A percentile compares a stretch with the other conserved stretches of the same genome.
phyloP scores from a whole-genome alignment of 2,329 filamentous ascomycete species.

The Alternaria solani region DNA sequence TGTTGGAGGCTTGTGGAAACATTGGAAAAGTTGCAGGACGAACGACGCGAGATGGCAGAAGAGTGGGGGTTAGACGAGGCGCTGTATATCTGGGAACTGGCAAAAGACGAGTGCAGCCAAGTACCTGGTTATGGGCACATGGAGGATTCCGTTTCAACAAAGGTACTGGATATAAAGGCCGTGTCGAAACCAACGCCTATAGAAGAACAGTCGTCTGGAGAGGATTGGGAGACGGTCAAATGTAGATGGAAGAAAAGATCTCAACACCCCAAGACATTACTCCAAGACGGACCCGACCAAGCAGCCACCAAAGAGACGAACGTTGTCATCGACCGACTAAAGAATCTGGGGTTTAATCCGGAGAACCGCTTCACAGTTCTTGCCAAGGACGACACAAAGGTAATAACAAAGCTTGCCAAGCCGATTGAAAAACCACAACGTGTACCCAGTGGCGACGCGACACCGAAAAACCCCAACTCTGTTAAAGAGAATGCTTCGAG shows the following conservation, averaged over 20 bases:
- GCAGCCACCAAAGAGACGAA: neutral
- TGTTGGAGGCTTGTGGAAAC: conserved; percentile 7
- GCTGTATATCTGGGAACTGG: conserved; percentile 14
- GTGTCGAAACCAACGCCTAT: neutral
- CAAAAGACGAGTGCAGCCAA: conserved; percentile 7
- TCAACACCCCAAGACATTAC: neutral
- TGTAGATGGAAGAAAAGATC: conserved; percentile 1
- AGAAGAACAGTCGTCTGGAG: neutral
- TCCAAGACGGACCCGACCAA: neutral
- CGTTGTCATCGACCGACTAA: neutral
- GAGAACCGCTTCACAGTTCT: neutral
- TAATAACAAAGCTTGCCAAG: neutral
- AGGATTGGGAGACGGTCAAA: conserved; percentile 1
- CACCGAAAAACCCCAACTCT: neutral
- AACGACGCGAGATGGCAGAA: conserved; percentile 1
- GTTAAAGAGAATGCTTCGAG: neutral
- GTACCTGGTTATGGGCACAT: conserved; percentile 10
- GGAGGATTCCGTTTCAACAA: neutral
- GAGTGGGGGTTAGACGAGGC: conserved; percentile 11
- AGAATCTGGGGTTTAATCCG: neutral
- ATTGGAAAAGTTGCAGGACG: conserved; percentile 12
- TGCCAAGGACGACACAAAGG: neutral
- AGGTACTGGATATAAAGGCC: neutral
- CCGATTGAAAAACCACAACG: neutral
- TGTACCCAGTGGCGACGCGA: neutral